Conservation (phyloP, 352 stramenopile genomes). For the Thraustochytrium sp. region DNA sequence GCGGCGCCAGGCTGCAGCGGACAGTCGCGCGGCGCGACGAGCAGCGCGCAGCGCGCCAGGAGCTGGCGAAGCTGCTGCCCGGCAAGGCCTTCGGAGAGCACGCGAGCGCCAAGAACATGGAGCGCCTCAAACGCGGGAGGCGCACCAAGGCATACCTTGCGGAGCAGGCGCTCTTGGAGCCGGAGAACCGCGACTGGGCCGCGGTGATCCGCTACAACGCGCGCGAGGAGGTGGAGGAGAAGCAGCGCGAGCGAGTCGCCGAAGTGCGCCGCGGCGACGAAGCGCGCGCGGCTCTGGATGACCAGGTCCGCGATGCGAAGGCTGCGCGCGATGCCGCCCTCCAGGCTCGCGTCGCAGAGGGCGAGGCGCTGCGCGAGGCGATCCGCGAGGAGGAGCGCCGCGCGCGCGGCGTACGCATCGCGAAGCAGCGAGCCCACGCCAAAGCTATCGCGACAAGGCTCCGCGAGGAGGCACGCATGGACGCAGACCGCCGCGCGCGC, state of each 20-base stretch:
- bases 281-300: neutral
- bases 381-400: neutral
- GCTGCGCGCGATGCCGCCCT: neutral
- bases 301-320: neutral
- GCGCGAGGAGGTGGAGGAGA: neutral
- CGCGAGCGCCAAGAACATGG: constrained; percentile 2
- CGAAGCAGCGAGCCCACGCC: neutral
- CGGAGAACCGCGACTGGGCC: constrained; percentile 17
- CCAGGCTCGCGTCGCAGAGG: neutral
- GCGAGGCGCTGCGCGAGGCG: neutral
- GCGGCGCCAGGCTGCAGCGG: no score
- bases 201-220: neutral
- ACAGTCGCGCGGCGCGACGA: no score
- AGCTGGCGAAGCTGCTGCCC: no score
- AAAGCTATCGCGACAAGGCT: neutral
- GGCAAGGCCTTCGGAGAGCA: neutral
- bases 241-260: no score
- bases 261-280: neutral
- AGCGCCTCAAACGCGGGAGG: neutral
- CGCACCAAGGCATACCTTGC: neutral
- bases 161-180: neutral
- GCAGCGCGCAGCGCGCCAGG: no score
- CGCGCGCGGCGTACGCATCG: neutral
- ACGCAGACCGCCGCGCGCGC: neutral
- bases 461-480: neutral